A percentile compares a stretch with the other conserved stretches of the same genome.
phyloP scores from a whole-genome alignment of 495 filamentous ascomycete genomes.

The Podospora pseudopauciseta region DNA sequence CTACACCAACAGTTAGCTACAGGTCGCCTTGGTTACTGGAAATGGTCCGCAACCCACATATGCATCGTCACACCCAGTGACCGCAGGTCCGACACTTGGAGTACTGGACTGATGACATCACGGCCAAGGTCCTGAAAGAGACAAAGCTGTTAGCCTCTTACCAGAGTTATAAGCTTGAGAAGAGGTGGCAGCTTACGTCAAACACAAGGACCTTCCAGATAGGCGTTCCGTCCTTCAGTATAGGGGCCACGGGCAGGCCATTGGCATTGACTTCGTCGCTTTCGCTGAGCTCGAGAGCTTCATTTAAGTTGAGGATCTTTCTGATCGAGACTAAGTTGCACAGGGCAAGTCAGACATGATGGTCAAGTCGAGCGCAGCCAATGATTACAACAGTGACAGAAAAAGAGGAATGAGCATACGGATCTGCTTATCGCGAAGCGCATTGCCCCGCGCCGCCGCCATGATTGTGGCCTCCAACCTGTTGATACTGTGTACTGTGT shows the following conservation, averaged over 20 bases:
- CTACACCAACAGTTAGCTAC: slow-evolving; percentile 11
- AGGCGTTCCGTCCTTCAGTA: slow-evolving; percentile 83
- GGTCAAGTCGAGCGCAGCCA: neutral
- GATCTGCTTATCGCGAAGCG: slow-evolving; percentile 93
- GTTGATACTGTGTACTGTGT: neutral
- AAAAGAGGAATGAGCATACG: slow-evolving; percentile 48
- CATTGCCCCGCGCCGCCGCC: slow-evolving; percentile 61
- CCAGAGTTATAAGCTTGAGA: neutral
- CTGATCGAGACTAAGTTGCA: slow-evolving; percentile 74
- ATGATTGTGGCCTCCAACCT: slow-evolving; percentile 11
- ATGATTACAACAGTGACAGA: neutral
- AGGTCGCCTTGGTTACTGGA: neutral
- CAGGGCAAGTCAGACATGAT: slow-evolving; percentile 35
- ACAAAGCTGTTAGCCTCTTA: slow-evolving; percentile 6
- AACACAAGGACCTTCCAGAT: slow-evolving; percentile 51
- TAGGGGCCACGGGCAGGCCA: slow-evolving; percentile 68
- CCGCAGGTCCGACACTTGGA: slow-evolving; percentile 87
- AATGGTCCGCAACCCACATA: slow-evolving; percentile 45
- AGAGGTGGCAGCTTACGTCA: slow-evolving; percentile 24
- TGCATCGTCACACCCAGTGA: slow-evolving; percentile 96
- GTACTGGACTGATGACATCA: slow-evolving; percentile 84
- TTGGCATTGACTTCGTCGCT: slow-evolving; percentile 56
- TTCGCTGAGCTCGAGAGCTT: slow-evolving; percentile 54
- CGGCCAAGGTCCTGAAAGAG: slow-evolving; percentile 52
- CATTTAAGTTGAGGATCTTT: slow-evolving; percentile 94